Evolutionary conservation across 2,329 filamentous ascomycete species (phyloP).

Genomic region (Cordyceps militaris): DNA sequence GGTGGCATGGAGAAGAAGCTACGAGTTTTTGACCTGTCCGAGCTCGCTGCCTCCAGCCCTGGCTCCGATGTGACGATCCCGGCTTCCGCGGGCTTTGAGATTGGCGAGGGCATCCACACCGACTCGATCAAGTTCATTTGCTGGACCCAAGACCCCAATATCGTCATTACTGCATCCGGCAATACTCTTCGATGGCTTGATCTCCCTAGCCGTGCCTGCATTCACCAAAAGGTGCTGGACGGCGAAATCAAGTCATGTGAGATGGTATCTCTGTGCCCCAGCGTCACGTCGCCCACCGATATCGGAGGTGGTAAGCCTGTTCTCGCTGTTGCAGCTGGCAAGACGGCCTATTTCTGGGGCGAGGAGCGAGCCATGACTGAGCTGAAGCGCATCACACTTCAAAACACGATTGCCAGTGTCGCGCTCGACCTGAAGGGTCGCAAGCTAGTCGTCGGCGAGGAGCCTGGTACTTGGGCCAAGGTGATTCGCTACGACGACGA

Average conservation of each 20-base stretch:
- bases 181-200: conserved; percentile 95
- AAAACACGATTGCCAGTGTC: conserved; percentile 85
- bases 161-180: conserved; percentile 85
- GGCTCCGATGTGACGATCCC: conserved; percentile 41
- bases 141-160: conserved; percentile 83
- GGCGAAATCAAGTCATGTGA: conserved; percentile 89
- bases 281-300: conserved; percentile 51
- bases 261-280: conserved; percentile 61
- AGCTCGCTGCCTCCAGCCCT: conserved; percentile 38
- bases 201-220: conserved; percentile 64
- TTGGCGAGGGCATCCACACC: conserved; percentile 75
- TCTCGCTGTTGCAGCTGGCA: conserved; percentile 87
- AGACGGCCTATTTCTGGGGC: conserved; percentile 87
- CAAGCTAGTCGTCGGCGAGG: conserved; percentile 83
- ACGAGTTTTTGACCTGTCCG: conserved; percentile 80
- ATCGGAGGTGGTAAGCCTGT: conserved; percentile 64
- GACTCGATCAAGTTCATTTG: conserved; percentile 94
- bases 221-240: conserved; percentile 72
- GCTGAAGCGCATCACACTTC: conserved; percentile 72
- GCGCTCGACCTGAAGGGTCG: conserved; percentile 74
- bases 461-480: conserved; percentile 92
- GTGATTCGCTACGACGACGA: conserved; percentile 85
- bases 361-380: conserved; percentile 60
- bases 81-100: conserved; percentile 68
- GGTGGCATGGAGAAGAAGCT: conserved; percentile 96